Conservation (phyloP, 2,329 filamentous ascomycete species). For the Pseudogymnoascus pannorum region DNA sequence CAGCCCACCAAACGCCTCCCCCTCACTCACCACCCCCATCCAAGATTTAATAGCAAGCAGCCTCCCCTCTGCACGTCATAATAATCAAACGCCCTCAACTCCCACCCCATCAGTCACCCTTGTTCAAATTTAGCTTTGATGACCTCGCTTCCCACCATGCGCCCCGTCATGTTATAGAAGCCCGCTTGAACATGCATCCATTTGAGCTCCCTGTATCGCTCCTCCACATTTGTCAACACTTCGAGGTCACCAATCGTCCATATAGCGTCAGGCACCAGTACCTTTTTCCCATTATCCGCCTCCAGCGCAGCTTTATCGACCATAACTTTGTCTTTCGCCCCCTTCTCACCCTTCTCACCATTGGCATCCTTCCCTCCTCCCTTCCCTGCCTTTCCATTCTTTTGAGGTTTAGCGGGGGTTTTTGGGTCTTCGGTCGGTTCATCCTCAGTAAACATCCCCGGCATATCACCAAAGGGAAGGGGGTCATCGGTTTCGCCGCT, state of each 20-base stretch:
- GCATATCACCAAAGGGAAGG: not conserved
- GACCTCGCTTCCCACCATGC: constrained; percentile 24
- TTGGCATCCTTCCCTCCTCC: not conserved
- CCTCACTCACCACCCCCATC: not conserved
- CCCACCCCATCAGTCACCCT: constrained; percentile 14
- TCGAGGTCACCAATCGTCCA: constrained; percentile 26
- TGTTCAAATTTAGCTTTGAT: constrained; percentile 27
- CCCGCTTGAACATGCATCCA: constrained; percentile 27
- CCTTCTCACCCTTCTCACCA: not conserved
- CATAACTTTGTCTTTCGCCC: not conserved
- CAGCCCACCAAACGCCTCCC: not conserved
- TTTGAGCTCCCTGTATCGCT: constrained; percentile 21
- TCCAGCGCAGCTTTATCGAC: not conserved
- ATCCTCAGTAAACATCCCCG: not conserved
- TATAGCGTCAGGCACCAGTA: constrained; percentile 19
- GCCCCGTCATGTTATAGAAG: constrained; percentile 28
- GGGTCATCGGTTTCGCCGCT: not conserved
- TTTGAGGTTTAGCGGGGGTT: not conserved
- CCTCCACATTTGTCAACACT: constrained; percentile 23
- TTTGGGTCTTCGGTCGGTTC: not conserved
- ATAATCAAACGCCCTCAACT: not conserved
- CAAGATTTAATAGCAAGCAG: not conserved
- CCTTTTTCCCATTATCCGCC: not conserved
- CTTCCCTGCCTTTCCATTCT: constrained; percentile 11
- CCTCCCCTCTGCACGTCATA: not conserved